These are phyloP conservation scores for Phaseolus coccineus DNA, from an alignment of 331 rosid species.

Conservation along the genomic window DNA sequence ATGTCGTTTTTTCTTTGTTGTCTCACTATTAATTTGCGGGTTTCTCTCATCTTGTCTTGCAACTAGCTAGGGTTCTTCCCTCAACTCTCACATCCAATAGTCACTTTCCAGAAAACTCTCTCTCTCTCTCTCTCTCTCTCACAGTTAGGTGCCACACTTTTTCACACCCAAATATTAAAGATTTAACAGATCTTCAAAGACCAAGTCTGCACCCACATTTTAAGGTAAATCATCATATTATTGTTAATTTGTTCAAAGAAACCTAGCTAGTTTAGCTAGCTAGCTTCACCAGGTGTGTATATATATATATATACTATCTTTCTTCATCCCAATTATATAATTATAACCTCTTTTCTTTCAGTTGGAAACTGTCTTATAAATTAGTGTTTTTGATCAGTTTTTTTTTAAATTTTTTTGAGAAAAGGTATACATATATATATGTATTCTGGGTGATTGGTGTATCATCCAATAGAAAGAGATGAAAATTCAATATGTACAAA, in stretches of 20 bases:
- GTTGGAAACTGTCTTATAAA: background rate
- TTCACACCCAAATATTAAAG: conserved; percentile 39
- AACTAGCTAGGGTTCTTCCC: conserved; percentile 54
- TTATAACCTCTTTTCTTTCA: background rate
- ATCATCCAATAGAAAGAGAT: conserved; percentile 21
- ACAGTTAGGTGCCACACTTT: conserved; percentile 13
- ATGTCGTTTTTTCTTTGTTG: conserved; percentile 36
- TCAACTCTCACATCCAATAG: conserved; percentile 52
- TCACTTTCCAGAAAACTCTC: background rate
- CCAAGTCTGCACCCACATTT: conserved; percentile 1
- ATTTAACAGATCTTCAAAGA: conserved; percentile 54
- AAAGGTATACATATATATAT: background rate
- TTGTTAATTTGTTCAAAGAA: conserved; percentile 23
- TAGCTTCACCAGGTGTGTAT: conserved; percentile 33
- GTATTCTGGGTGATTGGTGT: conserved; percentile 27
- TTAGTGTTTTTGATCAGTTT: too few species aligned
- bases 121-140: conserved; percentile 25
- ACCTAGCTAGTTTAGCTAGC: conserved; percentile 8
- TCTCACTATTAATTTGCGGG: conserved; percentile 46
- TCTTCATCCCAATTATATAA: background rate
- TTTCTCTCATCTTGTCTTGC: conserved; percentile 60
- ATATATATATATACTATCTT: background rate
- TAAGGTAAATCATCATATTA: conserved; percentile 47
- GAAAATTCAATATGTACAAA: conserved; percentile 40
- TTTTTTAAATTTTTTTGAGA: conserved; percentile 15